A percentile compares a stretch with the other conserved stretches of the same genome.
Evolutionary conservation across 495 filamentous ascomycete species (phyloP).

Genomic region (Tetracladium marchalianum): DNA sequence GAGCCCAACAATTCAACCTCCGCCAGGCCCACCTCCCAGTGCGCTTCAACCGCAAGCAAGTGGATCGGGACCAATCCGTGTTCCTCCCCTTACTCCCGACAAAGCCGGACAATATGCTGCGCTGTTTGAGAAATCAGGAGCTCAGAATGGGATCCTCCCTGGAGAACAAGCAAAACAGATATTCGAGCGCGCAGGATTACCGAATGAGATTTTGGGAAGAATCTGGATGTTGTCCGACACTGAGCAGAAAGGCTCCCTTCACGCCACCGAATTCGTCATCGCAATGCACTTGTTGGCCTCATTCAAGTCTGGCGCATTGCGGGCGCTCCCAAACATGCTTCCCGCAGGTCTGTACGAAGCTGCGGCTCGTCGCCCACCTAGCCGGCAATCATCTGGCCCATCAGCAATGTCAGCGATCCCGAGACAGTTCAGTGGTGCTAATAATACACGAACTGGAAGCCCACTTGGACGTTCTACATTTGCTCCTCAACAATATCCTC

Average conservation of each 20-base stretch:
- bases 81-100: constrained; percentile 80
- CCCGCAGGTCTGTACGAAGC: constrained; percentile 88
- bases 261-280: constrained; percentile 87
- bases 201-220: constrained; percentile 80
- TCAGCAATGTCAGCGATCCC: constrained; percentile 50
- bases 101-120: constrained; percentile 79
- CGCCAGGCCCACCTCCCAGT: constrained; percentile 42
- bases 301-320: constrained; percentile 71
- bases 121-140: constrained; percentile 79
- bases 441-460: constrained; percentile 55
- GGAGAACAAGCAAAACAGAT: constrained; percentile 88
- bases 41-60: constrained; percentile 53
- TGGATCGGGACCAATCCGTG: constrained; percentile 64
- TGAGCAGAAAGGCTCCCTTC: constrained; percentile 82
- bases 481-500: constrained; percentile 34
- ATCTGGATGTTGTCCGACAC: constrained; percentile 95
- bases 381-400: constrained; percentile 35
- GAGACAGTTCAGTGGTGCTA: constrained; percentile 58
- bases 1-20: constrained; percentile 27
- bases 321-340: constrained; percentile 68
- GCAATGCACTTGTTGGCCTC: constrained; percentile 96
- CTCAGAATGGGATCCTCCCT: constrained; percentile 70
- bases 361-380: constrained; percentile 57
- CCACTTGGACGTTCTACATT: constrained; percentile 56
- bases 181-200: constrained; percentile 82